Evolutionary conservation across 768 basidiomycete genomes (phyloP), one percentile per base, ranked within the genome.

Genomic region (Hypholoma sublateritium): DNA sequence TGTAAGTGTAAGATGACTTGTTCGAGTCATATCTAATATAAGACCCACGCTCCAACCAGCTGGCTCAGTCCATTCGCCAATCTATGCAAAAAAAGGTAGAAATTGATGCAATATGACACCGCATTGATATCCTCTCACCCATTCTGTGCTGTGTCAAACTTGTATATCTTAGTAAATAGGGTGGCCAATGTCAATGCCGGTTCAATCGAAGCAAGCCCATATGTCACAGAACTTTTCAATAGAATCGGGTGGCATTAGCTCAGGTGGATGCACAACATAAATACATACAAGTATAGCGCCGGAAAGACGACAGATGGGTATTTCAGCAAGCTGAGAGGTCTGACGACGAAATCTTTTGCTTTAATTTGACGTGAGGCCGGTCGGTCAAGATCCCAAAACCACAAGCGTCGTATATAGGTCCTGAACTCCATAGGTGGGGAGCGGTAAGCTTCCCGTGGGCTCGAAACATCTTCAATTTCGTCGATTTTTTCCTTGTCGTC

Each of bases 161-260:
- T 66, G 56, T 75, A 76, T 17, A 74, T 58, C 36, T 70, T 53
- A 1, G 73, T 74, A 58, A 75, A 76, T 1, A 77, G 56, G 5
- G 74, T 68, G 2, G 75, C 74, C 43, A 77, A 41, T 6, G 70
- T 77, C 53, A 77, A 60, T 12, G 74, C 74, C 28, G 74, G 74
- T 54, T 76, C 74, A 14, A 76, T 76, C 6, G 74, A 74, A 0
- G 74, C 74, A 50, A 72, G 73, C 2, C 74, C 74, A 56, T 75
- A 77, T 2, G 67, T 69, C 5, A 77, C 65, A 2, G 71, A 71
- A 61, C 72, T 73, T 44, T 16, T 32, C 32, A 8, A 12, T 4
- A 25, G 12, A 24, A 6, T 13, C 14, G 24, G 22, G 11, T 12
- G 24, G 9, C 5, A 9, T 32, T 32, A 32, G 5, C 43, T 12